Evolutionary conservation across 2,329 filamentous ascomycete genomes (phyloP).

Genomic region (Chaetomiaceae sp.): DNA sequence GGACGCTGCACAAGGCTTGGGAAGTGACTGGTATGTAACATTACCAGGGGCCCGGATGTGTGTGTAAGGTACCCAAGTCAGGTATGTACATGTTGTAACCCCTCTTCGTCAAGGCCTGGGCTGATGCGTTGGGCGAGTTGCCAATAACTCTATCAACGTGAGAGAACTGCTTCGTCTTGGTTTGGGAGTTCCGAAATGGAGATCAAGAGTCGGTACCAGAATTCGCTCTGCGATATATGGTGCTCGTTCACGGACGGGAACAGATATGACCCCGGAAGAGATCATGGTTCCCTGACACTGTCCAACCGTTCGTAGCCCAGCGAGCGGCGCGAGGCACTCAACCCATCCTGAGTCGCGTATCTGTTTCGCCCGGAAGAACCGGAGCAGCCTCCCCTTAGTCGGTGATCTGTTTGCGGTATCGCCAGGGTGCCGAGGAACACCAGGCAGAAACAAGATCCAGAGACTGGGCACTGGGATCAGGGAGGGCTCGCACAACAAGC

Average conservation of each 20-base stretch:
- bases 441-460: neutral
- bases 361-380: neutral
- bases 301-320: constrained; percentile 10
- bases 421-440: neutral
- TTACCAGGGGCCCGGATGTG: constrained; percentile 17
- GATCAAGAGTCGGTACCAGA: constrained; percentile 14
- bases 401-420: too few relatives aligned
- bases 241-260: constrained; percentile 6
- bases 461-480: neutral
- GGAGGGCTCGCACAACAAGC: too few relatives aligned
- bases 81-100: constrained; percentile 9
- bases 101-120: too few relatives aligned
- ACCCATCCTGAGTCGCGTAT: neutral
- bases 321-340: neutral
- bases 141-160: constrained; percentile 14
- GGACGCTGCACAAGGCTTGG: constrained; percentile 17
- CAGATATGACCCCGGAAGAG: constrained; percentile 12
- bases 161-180: constrained; percentile 13
- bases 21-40: constrained; percentile 16
- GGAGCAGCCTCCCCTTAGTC: neutral
- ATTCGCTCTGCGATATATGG: constrained; percentile 11
- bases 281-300: constrained; percentile 4
- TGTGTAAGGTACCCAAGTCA: too few relatives aligned
- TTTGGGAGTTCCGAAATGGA: constrained; percentile 9
- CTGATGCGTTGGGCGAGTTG: too few relatives aligned